Evolutionary conservation across 1,139 yeast species (phyloP).

Genomic region (Geotrichum fermentans): DNA sequence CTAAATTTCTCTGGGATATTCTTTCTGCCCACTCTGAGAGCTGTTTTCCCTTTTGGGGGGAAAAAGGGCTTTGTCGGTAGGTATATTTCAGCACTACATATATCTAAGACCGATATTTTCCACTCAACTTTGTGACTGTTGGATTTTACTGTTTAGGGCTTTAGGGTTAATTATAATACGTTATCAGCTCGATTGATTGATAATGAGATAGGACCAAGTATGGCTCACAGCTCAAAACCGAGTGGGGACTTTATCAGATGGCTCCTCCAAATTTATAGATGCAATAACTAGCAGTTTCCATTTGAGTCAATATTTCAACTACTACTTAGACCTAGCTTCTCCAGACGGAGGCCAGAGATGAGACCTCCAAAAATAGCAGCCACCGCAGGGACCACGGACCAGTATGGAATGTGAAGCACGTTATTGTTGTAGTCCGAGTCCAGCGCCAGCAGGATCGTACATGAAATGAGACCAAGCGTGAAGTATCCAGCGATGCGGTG

Average conservation of each 20-base stretch:
- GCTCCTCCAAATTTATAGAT: too few relatives aligned
- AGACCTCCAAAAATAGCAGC: slow-evolving; percentile 9
- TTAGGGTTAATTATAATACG: slow-evolving; percentile 4
- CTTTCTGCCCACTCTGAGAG: not conserved
- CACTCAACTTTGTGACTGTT: slow-evolving; percentile 4
- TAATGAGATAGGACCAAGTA: too few relatives aligned
- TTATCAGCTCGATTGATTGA: too few relatives aligned
- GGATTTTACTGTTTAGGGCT: not conserved
- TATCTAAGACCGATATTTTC: not conserved
- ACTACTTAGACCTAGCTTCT: slow-evolving; percentile 14
- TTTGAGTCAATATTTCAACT: too few relatives aligned
- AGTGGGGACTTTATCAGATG: too few relatives aligned
- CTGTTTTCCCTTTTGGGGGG: not conserved
- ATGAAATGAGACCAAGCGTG: slow-evolving; percentile 23
- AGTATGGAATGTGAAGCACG: slow-evolving; percentile 26
- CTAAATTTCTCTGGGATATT: slow-evolving; percentile 6
- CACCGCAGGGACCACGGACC: slow-evolving; percentile 21
- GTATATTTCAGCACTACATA: not conserved
- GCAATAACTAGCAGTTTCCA: too few relatives aligned
- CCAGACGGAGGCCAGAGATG: slow-evolving; percentile 4
- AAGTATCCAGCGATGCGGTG: slow-evolving; percentile 33
- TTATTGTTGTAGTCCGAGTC: slow-evolving; percentile 30
- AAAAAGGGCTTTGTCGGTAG: not conserved
- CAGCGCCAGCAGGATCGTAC: slow-evolving; percentile 30
- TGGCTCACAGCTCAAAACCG: too few relatives aligned